phyloP scores from a whole-genome alignment of 352 stramenopile genomes.

The Globisporangium rhizosaccharum region DNA sequence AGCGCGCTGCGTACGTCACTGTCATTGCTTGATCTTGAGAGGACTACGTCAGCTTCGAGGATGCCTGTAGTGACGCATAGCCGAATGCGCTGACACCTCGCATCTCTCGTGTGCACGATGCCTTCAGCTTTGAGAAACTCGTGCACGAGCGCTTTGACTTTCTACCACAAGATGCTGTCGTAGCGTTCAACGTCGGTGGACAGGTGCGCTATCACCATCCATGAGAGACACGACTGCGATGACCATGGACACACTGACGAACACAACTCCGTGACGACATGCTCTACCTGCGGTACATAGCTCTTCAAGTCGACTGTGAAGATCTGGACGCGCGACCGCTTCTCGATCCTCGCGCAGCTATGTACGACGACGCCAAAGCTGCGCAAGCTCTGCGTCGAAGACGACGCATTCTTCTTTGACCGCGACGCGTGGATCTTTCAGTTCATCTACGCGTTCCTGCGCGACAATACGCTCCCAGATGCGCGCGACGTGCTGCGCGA shows the following conservation, averaged over 20 bases:
- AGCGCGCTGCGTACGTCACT: conserved; percentile 41
- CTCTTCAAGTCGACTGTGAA: conserved; percentile 70
- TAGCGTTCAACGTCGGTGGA: conserved; percentile 69
- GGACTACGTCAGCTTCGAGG: neutral
- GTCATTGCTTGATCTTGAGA: too few species aligned
- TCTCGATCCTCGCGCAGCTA: conserved; percentile 77
- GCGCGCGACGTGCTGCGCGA: conserved; percentile 56
- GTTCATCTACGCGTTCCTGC: conserved; percentile 63
- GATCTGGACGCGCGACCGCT: conserved; percentile 69
- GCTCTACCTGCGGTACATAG: conserved; percentile 14
- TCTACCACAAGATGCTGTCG: conserved; percentile 34
- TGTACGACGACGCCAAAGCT: conserved; percentile 65
- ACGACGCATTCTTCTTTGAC: conserved; percentile 70
- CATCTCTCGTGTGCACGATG: neutral
- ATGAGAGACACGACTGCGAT: too few species aligned
- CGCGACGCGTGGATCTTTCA: conserved; percentile 71
- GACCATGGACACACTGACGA: neutral
- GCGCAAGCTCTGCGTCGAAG: conserved; percentile 33
- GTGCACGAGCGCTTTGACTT: conserved; percentile 56
- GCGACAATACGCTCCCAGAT: conserved; percentile 55
- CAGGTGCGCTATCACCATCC: conserved; percentile 21
- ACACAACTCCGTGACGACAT: neutral
- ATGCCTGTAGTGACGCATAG: neutral
- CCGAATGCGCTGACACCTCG: neutral
- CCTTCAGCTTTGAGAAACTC: conserved; percentile 51